Conservation (phyloP, 2,329 filamentous ascomycete genomes). For the Epichloe brachyelytri region DNA sequence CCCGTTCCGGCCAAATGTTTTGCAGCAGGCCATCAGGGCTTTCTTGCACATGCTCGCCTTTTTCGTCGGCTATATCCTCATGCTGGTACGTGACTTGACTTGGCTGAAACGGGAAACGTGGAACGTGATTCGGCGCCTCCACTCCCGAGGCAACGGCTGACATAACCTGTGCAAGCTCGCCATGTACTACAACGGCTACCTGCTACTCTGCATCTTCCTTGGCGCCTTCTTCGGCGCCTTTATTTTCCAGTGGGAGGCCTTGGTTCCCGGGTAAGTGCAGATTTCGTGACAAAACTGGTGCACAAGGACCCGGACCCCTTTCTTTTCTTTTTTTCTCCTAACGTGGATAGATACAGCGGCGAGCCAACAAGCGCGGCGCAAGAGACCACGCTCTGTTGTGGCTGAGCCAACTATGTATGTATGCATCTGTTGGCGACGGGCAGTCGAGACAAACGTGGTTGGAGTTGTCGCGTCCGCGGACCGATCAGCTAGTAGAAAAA, state of each 20-base stretch:
- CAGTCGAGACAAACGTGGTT: background rate
- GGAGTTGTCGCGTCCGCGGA: background rate
- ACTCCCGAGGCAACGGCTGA: background rate
- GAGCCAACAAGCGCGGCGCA: constrained; percentile 21
- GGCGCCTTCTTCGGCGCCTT: constrained; percentile 63
- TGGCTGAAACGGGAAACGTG: no score
- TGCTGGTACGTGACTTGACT: constrained; percentile 34
- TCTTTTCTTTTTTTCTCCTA: background rate
- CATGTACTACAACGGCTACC: constrained; percentile 56
- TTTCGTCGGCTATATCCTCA: constrained; percentile 64
- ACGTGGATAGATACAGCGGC: background rate
- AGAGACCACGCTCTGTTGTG: constrained; percentile 29
- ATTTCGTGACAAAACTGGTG: background rate
- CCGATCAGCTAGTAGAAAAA: no score
- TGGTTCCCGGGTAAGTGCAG: constrained; percentile 19
- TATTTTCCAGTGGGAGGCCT: constrained; percentile 57
- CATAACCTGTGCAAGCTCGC: constrained; percentile 19
- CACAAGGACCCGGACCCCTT: no score
- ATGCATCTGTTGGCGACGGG: no score
- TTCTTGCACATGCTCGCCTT: constrained; percentile 59
- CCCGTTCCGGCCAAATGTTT: constrained; percentile 41
- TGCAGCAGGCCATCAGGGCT: constrained; percentile 55
- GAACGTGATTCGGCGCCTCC: no score
- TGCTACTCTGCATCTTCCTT: constrained; percentile 71
- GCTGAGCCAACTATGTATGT: constrained; percentile 12